These are phyloP conservation scores for Pichia cephalocereana DNA, from an alignment of 805 yeast species.

Conservation along the genomic window DNA sequence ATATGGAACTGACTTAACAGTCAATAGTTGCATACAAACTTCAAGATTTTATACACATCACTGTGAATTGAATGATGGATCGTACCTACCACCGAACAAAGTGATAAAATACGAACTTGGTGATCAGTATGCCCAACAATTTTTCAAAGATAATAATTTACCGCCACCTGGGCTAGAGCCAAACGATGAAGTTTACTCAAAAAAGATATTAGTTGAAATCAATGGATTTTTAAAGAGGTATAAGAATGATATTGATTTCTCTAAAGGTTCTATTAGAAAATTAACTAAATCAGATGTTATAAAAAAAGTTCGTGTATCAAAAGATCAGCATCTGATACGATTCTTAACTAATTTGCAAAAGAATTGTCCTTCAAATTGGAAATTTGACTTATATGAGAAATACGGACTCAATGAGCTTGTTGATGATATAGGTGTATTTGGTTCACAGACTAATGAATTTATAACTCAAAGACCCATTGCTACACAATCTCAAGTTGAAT, in stretches of 20 bases:
- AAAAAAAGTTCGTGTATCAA: constrained; percentile 1
- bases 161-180: constrained; percentile 11
- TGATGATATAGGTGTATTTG: neutral
- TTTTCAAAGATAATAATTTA: neutral
- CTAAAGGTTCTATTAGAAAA: constrained; percentile 6
- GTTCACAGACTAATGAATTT: neutral
- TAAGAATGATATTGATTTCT: constrained; percentile 15
- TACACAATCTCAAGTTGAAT: neutral
- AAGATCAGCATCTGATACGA: constrained; percentile 8
- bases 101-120: neutral
- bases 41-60: neutral
- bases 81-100: neutral
- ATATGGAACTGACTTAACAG: constrained; percentile 19
- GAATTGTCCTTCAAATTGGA: constrained; percentile 11
- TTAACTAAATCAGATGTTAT: constrained; percentile 9
- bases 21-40: constrained; percentile 1
- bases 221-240: constrained; percentile 12
- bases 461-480: neutral
- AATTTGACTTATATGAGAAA: constrained; percentile 6
- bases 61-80: neutral
- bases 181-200: constrained; percentile 9
- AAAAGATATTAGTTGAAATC: constrained; percentile 14
- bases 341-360: constrained; percentile 14
- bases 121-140: neutral
- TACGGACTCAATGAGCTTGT: constrained; percentile 8